Conservation (phyloP, 2,329 filamentous ascomycete genomes). For the Pseudofabraea citricarpa region DNA sequence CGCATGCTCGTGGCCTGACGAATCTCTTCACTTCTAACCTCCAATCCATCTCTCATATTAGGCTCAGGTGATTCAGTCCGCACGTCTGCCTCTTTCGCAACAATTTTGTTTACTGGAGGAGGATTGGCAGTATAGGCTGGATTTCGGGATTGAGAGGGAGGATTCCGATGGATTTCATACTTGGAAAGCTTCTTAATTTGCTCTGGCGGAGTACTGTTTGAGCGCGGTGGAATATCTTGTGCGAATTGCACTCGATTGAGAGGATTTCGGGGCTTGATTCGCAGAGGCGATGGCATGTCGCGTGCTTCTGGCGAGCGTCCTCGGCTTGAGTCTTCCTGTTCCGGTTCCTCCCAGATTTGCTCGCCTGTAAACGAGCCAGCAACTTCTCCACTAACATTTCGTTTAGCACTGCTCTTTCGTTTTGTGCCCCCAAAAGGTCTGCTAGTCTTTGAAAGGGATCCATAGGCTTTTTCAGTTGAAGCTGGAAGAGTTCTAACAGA, state of each 20-base stretch:
- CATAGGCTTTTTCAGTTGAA: constrained; percentile 19
- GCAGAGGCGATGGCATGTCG: constrained; percentile 41
- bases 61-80: constrained; percentile 12
- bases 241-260: constrained; percentile 55
- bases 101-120: constrained; percentile 28
- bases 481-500: constrained; percentile 9
- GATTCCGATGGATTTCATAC: constrained; percentile 79
- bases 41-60: constrained; percentile 65
- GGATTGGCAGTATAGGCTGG: constrained; percentile 71
- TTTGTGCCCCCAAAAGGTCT: constrained; percentile 10
- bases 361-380: constrained; percentile 64
- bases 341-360: constrained; percentile 86
- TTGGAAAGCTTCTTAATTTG: constrained; percentile 35
- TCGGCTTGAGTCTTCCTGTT: constrained; percentile 34
- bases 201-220: constrained; percentile 38
- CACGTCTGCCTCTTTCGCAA: constrained; percentile 26
- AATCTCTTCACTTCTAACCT: constrained; percentile 84
- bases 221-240: constrained; percentile 33
- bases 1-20: constrained; percentile 85
- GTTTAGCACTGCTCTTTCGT: constrained; percentile 31
- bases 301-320: constrained; percentile 19
- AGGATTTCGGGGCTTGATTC: constrained; percentile 59
- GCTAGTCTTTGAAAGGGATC: constrained; percentile 14
- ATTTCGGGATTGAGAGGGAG: constrained; percentile 77
- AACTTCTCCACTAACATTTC: constrained; percentile 66